A percentile compares a stretch with the other conserved stretches of the same genome.
Conservation (phyloP, 495 filamentous ascomycete genomes). For the Aspergillus campestris region DNA sequence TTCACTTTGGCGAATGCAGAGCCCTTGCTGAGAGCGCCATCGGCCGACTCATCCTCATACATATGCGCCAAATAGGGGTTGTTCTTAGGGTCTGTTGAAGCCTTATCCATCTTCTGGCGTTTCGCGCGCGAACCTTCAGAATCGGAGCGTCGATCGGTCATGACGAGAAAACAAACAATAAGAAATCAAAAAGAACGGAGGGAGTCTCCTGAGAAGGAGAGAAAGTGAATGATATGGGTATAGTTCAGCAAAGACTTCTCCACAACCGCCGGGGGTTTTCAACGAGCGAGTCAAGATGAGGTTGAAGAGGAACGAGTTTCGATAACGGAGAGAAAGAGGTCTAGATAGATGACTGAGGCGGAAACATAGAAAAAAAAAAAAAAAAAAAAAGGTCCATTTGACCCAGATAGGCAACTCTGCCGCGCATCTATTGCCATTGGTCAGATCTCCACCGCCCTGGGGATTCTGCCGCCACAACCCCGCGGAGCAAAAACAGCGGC, state of each 20-base stretch:
- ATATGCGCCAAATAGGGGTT: slow-evolving; percentile 93
- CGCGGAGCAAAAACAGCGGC: slow-evolving; percentile 1
- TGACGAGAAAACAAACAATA: slow-evolving; percentile 10
- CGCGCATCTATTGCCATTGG: neutral
- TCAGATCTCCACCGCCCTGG: neutral
- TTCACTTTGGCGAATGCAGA: slow-evolving; percentile 56
- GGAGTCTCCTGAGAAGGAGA: slow-evolving; percentile 11
- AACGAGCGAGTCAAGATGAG: neutral
- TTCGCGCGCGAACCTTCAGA: slow-evolving; percentile 35
- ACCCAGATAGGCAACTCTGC: too few relatives aligned
- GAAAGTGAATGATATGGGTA: slow-evolving; percentile 10
- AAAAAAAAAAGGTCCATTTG: too few relatives aligned
- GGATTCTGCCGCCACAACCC: slow-evolving; percentile 13
- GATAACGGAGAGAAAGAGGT: neutral
- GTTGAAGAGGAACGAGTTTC: too few relatives aligned
- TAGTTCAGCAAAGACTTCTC: too few relatives aligned
- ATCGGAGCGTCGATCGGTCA: slow-evolving; percentile 37
- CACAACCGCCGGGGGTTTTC: neutral
- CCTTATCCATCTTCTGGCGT: slow-evolving; percentile 40
- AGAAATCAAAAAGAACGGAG: slow-evolving; percentile 1
- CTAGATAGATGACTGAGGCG: neutral
- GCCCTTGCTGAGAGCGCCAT: slow-evolving; percentile 19
- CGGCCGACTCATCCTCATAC: slow-evolving; percentile 46
- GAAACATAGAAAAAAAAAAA: slow-evolving; percentile 12
- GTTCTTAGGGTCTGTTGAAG: slow-evolving; percentile 43